Evolutionary conservation across 2,329 filamentous ascomycete species (phyloP).

Genomic region (Periconia macrospinosa): DNA sequence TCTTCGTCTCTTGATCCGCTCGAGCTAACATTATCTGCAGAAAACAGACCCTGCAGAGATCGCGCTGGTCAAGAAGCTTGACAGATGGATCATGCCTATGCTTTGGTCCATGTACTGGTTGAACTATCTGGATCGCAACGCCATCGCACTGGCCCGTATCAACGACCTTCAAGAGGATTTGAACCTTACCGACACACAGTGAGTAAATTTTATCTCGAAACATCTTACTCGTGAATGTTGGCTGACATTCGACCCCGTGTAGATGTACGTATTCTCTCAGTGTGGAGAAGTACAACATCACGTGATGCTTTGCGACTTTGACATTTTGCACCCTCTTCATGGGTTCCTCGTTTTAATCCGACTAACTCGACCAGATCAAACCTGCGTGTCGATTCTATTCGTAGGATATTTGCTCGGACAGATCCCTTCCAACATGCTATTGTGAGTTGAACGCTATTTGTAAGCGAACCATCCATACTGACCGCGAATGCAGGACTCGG

Average conservation of each 20-base stretch:
- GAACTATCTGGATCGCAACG: slow-evolving; percentile 55
- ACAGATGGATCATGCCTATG: slow-evolving; percentile 33
- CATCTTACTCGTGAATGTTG: neutral
- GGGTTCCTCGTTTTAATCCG: neutral
- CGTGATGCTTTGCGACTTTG: too few relatives aligned
- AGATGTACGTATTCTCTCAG: neutral
- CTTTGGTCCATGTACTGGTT: slow-evolving; percentile 24
- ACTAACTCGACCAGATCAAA: slow-evolving; percentile 8
- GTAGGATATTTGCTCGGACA: slow-evolving; percentile 40
- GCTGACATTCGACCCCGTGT: neutral
- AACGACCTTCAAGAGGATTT: slow-evolving; percentile 64
- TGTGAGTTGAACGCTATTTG: too few relatives aligned
- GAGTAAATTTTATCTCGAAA: neutral
- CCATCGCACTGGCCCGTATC: slow-evolving; percentile 65
- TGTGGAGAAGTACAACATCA: slow-evolving; percentile 8
- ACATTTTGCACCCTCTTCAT: too few relatives aligned
- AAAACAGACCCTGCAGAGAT: slow-evolving; percentile 40
- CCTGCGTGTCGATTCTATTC: slow-evolving; percentile 26
- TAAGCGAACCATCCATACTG: slow-evolving; percentile 24
- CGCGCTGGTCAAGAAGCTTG: slow-evolving; percentile 35
- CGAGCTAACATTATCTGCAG: slow-evolving; percentile 3
- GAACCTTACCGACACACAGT: slow-evolving; percentile 24
- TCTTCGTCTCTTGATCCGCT: neutral
- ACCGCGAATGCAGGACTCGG: slow-evolving; percentile 8
- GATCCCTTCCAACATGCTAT: slow-evolving; percentile 37